Percentiles rank a stretch among this genome's conserved stretches.
Conservation (phyloP, 768 basidiomycete genomes). For the Galerina sulciceps region DNA sequence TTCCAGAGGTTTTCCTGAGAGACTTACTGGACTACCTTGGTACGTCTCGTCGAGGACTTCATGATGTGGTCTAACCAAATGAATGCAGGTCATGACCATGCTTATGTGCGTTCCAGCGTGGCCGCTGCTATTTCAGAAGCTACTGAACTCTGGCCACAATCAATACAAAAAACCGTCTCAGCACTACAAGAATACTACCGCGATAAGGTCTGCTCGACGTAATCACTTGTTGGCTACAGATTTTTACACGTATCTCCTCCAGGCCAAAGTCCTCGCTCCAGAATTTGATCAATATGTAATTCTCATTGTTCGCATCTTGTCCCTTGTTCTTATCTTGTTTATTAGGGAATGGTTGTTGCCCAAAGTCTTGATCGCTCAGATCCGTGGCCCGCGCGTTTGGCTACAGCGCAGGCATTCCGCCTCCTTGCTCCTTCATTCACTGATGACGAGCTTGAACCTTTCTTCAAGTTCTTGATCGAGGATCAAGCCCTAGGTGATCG, state of each 20-base stretch:
- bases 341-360: conserved; percentile 90
- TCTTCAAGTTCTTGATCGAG: conserved; percentile 88
- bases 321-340: background rate
- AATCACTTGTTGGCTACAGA: background rate
- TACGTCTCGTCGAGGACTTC: conserved; percentile 32
- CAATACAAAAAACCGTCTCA: conserved; percentile 46
- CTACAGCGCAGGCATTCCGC: conserved; percentile 71
- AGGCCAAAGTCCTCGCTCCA: conserved; percentile 87
- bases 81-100: conserved; percentile 70
- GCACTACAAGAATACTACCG: conserved; percentile 75
- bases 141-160: conserved; percentile 71
- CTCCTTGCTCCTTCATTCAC: conserved; percentile 70
- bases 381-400: conserved; percentile 85
- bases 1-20: conserved; percentile 67
- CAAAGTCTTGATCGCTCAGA: conserved; percentile 85
- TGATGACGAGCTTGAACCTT: conserved; percentile 59
- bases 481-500: conserved; percentile 90
- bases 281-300: conserved; percentile 93
- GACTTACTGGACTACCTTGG: conserved; percentile 72
- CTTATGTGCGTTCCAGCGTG: conserved; percentile 76
- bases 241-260: background rate
- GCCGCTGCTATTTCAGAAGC: conserved; percentile 80
- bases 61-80: background rate
- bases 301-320: conserved; percentile 5
- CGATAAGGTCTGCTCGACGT: conserved; percentile 63